These are phyloP conservation scores for Termitomyces heimii DNA, from an alignment of 768 basidiomycete species.

Conservation along the genomic window DNA sequence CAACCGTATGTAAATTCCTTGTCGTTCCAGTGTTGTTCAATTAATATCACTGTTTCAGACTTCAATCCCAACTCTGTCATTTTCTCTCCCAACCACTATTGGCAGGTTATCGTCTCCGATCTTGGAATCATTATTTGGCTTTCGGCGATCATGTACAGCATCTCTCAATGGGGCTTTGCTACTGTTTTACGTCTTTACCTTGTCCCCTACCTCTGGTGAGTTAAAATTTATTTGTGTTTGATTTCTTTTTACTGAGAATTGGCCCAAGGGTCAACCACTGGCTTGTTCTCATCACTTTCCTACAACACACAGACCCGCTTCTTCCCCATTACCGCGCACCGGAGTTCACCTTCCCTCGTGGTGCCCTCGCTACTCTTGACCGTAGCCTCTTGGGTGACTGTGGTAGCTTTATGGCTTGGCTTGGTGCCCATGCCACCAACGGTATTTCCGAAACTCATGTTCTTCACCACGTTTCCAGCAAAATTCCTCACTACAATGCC, in stretches of 20 bases:
- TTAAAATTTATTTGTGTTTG: neutral
- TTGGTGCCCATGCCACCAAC: slow-evolving; percentile 81
- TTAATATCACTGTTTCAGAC: slow-evolving; percentile 32
- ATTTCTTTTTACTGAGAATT: neutral
- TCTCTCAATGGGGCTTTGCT: slow-evolving; percentile 57
- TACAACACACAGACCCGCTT: slow-evolving; percentile 95
- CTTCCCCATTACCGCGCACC: slow-evolving; percentile 89
- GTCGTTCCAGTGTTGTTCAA: neutral
- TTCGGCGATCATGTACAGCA: slow-evolving; percentile 46
- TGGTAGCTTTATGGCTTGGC: slow-evolving; percentile 76
- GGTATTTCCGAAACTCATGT: slow-evolving; percentile 96
- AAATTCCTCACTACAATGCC: slow-evolving; percentile 94
- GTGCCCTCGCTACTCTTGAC: slow-evolving; percentile 89
- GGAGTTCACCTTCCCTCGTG: slow-evolving; percentile 91
- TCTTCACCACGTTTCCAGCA: slow-evolving; percentile 86
- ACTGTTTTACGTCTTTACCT: slow-evolving; percentile 77
- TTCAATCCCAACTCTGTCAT: slow-evolving; percentile 75
- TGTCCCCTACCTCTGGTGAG: slow-evolving; percentile 81
- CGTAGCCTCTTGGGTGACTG: slow-evolving; percentile 74
- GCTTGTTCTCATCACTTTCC: slow-evolving; percentile 94
- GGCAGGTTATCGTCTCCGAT: slow-evolving; percentile 77
- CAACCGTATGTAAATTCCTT: slow-evolving; percentile 54
- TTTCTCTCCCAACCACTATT: slow-evolving; percentile 77
- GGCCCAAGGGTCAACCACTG: slow-evolving; percentile 76
- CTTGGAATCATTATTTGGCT: slow-evolving; percentile 77